These are phyloP conservation scores for Aspergillus ellipticus DNA, from an alignment of 495 filamentous ascomycete genomes.

Conservation along the genomic window DNA sequence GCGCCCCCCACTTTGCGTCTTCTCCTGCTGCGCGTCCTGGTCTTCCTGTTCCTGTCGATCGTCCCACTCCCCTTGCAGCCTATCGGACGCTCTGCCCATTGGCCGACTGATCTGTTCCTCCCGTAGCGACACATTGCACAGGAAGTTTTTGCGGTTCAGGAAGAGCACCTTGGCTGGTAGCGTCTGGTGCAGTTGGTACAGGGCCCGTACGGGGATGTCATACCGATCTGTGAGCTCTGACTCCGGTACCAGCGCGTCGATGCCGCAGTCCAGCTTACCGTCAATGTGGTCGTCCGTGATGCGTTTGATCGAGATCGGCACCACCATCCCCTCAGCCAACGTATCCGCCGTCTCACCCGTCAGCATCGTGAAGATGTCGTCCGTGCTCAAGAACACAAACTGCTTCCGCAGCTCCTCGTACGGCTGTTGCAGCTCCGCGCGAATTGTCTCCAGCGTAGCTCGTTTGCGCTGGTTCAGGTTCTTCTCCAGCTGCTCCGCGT, in stretches of 20 bases:
- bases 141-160: slow-evolving; percentile 77
- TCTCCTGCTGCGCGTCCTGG: slow-evolving; percentile 70
- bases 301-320: slow-evolving; percentile 81
- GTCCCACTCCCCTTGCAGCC: slow-evolving; percentile 80
- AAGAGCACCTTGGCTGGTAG: slow-evolving; percentile 82
- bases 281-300: slow-evolving; percentile 90
- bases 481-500: slow-evolving; percentile 89
- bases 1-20: slow-evolving; percentile 75
- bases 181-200: slow-evolving; percentile 72
- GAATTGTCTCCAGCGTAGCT: slow-evolving; percentile 92
- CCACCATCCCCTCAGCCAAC: slow-evolving; percentile 80
- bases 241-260: slow-evolving; percentile 79
- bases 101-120: slow-evolving; percentile 74
- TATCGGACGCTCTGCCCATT: slow-evolving; percentile 61
- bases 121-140: slow-evolving; percentile 75
- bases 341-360: slow-evolving; percentile 89
- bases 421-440: slow-evolving; percentile 84
- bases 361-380: slow-evolving; percentile 95
- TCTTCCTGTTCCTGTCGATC: slow-evolving; percentile 72
- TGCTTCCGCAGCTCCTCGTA: slow-evolving; percentile 90
- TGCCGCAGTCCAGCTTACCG: slow-evolving; percentile 87
- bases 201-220: slow-evolving; percentile 50
- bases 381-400: slow-evolving; percentile 64
- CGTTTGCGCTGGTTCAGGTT: slow-evolving; percentile 93
- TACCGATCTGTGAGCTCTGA: slow-evolving; percentile 65